These are phyloP conservation scores for Brassica carinata DNA, from an alignment of 345 rosid species.

Conservation along the genomic window DNA sequence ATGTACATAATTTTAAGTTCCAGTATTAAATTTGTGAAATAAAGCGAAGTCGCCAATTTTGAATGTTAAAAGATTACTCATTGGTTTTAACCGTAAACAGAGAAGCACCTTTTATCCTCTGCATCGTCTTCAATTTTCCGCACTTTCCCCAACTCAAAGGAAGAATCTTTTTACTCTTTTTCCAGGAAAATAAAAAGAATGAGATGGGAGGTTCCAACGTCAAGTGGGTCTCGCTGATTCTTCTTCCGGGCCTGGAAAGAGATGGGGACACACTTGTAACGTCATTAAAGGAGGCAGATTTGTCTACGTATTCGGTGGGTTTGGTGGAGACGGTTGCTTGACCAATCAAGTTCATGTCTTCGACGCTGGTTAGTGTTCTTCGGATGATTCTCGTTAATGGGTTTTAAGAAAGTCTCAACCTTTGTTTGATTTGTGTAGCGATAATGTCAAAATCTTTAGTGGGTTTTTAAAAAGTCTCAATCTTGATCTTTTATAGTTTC, in stretches of 20 bases:
- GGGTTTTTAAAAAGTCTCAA: neutral
- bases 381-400: conserved; percentile 13
- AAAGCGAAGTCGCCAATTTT: too few species aligned
- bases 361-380: conserved; percentile 65
- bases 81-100: neutral
- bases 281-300: conserved; percentile 80
- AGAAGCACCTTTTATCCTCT: conserved; percentile 37
- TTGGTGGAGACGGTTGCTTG: conserved; percentile 73
- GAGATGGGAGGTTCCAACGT: conserved; percentile 66
- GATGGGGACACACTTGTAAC: conserved; percentile 99
- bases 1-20: too few species aligned
- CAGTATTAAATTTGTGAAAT: too few species aligned
- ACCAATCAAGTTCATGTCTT: conserved; percentile 94
- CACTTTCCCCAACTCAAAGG: conserved; percentile 36
- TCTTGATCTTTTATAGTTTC: too few species aligned
- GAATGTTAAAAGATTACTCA: too few species aligned
- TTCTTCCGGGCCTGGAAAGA: conserved; percentile 73
- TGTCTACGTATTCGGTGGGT: conserved; percentile 91
- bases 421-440: conserved; percentile 19
- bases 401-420: conserved; percentile 21
- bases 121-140: conserved; percentile 25
- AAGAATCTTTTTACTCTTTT: conserved; percentile 15
- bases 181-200: conserved; percentile 39
- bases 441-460: neutral
- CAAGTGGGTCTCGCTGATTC: conserved; percentile 36